Evolutionary conservation across 306 rosid species (phyloP), one percentile per base, ranked within the genome.

Genomic region (Alnus rubra): DNA sequence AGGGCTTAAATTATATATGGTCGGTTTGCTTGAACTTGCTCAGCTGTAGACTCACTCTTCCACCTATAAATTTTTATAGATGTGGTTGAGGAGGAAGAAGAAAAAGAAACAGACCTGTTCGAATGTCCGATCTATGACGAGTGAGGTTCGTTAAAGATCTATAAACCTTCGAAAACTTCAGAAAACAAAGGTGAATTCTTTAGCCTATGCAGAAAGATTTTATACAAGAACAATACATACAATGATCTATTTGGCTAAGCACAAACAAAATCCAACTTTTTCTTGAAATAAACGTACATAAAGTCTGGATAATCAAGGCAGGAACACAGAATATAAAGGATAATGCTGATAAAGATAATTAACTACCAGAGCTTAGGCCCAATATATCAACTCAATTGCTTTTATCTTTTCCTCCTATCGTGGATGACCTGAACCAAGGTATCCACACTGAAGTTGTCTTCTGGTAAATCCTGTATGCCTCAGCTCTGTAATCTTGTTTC

Each of bases 361-460:
- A 23, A 53, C 49, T 50, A 47, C 16, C 49, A 75, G 45, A 37
- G 37, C 56, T 77, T 72, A 5, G 13, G 30, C 70, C 39, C 12
- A 80, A 62, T 53, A 65, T 60, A 80, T 53, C 39, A 77, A 53
- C 81, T 88, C 82, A 92, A 75, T 81, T 90, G 71, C 82, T 79
- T 93, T 95, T 93, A 72, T 89, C 78, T 86, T 87, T 89, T 30
- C 73, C 86, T 44, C 73, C 88, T 1, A 58, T 62, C 60, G 87
- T 81, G 42, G 81, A 86, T 78, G 86, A 84, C 85, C 81, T 95
- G 76, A 88, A 84, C 98, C 97, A 95, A 80, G 97, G 99, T 48
- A 92, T 67, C 97, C 97, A 90, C 48, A 88, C 94, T 0, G 97
- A 95, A 53, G 98, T 95, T 45, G 97, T 91, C 90, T 81, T 91